phyloP scores from a whole-genome alignment of 2,329 filamentous ascomycete genomes.

The Fusarium scirpi region DNA sequence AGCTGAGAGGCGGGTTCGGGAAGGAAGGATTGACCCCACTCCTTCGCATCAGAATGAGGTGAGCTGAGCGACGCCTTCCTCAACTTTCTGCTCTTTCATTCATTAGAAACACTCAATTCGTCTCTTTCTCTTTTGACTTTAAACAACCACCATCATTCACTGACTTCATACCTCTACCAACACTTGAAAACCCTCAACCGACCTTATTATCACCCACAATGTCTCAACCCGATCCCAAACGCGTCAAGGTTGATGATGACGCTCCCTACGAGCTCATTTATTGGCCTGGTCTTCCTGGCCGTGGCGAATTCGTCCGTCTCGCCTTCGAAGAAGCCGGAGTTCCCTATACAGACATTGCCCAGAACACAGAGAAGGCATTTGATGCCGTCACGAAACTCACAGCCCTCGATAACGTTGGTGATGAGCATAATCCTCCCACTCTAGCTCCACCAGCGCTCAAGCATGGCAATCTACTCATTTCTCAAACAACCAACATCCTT shows the following conservation, averaged over 20 bases:
- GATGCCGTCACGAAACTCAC: constrained; percentile 62
- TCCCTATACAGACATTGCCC: constrained; percentile 69
- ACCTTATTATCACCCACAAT: background rate
- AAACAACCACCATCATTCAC: background rate
- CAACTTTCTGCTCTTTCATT: background rate
- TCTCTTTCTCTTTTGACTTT: background rate
- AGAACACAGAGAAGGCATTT: constrained; percentile 61
- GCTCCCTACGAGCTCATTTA: constrained; percentile 74
- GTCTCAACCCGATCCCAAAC: constrained; percentile 46
- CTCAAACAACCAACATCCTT: constrained; percentile 79
- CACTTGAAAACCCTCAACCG: background rate
- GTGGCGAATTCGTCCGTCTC: constrained; percentile 80
- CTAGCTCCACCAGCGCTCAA: constrained; percentile 76
- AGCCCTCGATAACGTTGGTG: constrained; percentile 58
- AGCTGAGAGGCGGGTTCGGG: background rate
- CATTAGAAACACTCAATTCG: background rate
- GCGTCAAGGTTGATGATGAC: constrained; percentile 55
- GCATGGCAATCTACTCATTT: constrained; percentile 71
- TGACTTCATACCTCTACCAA: background rate
- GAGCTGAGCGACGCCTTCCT: background rate
- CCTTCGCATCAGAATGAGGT: constrained; percentile 16
- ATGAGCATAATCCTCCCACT: constrained; percentile 70
- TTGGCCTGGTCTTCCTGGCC: constrained; percentile 78
- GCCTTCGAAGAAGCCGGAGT: constrained; percentile 76
- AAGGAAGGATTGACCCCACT: constrained; percentile 20